These are phyloP conservation scores for Rosellinia necatrix DNA, from an alignment of 2,329 filamentous ascomycete species.

Conservation along the genomic window DNA sequence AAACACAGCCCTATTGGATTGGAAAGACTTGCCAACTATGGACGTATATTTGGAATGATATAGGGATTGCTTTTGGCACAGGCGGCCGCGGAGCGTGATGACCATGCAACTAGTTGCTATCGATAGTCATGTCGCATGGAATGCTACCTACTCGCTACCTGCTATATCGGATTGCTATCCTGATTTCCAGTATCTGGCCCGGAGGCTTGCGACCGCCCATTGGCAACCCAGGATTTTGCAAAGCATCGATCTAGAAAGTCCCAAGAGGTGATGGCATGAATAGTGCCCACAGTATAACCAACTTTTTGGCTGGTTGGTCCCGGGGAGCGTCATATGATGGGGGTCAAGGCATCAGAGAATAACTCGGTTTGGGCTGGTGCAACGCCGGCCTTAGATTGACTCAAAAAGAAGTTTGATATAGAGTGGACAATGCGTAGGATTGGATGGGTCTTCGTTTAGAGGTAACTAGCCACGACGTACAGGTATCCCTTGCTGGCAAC, in stretches of 20 bases:
- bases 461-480: background rate
- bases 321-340: background rate
- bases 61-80: constrained; percentile 1
- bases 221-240: background rate
- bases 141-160: too few relatives aligned
- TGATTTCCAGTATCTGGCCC: too few relatives aligned
- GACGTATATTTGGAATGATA: constrained; percentile 15
- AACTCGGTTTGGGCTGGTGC: background rate
- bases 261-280: background rate
- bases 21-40: background rate
- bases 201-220: background rate
- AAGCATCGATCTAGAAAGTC: background rate
- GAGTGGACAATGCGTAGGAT: constrained; percentile 1
- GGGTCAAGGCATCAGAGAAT: background rate
- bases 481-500: background rate
- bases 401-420: constrained; percentile 3
- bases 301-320: background rate
- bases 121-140: background rate
- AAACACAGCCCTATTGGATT: constrained; percentile 14
- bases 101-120: background rate
- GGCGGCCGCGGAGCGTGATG: background rate
- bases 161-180: too few relatives aligned
- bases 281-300: background rate
- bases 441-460: background rate
- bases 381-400: background rate